Base-by-base conservation (phyloP, 768 basidiomycete species). In the Favolaschia claudopus region DNA sequence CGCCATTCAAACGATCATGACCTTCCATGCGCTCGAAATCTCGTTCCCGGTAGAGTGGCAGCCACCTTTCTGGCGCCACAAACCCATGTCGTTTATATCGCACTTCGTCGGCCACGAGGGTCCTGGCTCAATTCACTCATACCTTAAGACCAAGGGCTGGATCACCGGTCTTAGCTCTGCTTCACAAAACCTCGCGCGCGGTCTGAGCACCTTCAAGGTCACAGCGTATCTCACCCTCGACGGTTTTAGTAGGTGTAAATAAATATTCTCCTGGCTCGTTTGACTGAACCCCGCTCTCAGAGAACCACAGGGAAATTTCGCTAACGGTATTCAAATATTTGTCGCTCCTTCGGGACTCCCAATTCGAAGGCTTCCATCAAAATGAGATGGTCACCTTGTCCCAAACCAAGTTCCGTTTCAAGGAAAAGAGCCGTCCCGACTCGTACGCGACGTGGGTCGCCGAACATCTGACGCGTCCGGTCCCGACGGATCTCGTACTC, bases 91-190 rank as follows among this genome's bases (percentile, higher is more conserved):
- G 52, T 90, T 93, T 72, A 70, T 98, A 22, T 81, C 86, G 4
- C 92, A 95, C 69, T 88, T 96, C 68, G 74, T 95, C 29, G 95
- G 95, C 0, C 94, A 98, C 69, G 95, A 98, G 75, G 95, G 95
- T 1, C 87, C 89, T 32, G 96, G 96, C 2, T 98, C 96, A 1
- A 76, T 99, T 28, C 83, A 92, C 66, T 93, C 95, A 1, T 94
- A 95, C 71, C 81, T 99, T 55, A 99, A 96, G 77, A 80, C 82
- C 60, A 91, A 89, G 68, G 92, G 93, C 3, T 96, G 95, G 94
- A 82, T 91, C 33, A 93, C 89, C 27, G 79, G 80, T 13, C 77
- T 99, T 46, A 85, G 82, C 52, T 81, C 87, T 39, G 93, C 91
- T 1, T 80, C 85, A 3, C 89, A 91, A 64, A 76, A 80, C 31